phyloP scores from a whole-genome alignment of 257 asterid species.

The Capsicum rhomboideum region DNA sequence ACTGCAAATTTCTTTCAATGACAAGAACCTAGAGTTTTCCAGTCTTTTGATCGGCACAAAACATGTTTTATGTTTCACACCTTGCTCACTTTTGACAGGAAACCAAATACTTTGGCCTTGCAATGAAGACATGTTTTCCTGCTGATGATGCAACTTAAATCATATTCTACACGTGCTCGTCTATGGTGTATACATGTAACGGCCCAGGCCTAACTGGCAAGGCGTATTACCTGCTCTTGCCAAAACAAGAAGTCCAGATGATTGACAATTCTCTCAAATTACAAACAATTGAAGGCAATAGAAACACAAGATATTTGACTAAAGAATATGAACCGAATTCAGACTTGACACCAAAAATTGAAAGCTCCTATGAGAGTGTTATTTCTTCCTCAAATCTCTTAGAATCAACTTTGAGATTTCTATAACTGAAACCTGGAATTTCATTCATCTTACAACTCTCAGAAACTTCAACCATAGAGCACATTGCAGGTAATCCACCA shows the following conservation, averaged over 20 bases:
- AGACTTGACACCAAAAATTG: not conserved
- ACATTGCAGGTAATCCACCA: conserved; percentile 33
- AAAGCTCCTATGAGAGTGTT: not conserved
- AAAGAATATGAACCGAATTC: not conserved
- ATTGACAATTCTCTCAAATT: not conserved
- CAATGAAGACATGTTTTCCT: not conserved
- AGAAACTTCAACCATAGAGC: conserved; percentile 33
- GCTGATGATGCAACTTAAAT: not conserved
- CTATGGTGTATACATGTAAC: not conserved
- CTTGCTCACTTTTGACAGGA: not conserved
- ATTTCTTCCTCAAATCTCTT: conserved; percentile 32
- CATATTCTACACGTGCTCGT: not conserved
- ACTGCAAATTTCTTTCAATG: not conserved
- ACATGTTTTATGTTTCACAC: not conserved
- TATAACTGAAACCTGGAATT: conserved; percentile 46
- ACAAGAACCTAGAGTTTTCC: not conserved
- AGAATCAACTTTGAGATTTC: conserved; percentile 62
- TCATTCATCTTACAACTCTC: conserved; percentile 23
- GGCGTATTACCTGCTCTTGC: not conserved
- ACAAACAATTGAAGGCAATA: not conserved
- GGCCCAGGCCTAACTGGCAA: not conserved
- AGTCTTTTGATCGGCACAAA: not conserved
- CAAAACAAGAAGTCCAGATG: not conserved
- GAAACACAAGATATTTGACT: not conserved
- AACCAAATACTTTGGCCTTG: not conserved